Evolutionary conservation across 768 basidiomycete genomes (phyloP).

Genomic region (Tricholoma bakamatsutake): DNA sequence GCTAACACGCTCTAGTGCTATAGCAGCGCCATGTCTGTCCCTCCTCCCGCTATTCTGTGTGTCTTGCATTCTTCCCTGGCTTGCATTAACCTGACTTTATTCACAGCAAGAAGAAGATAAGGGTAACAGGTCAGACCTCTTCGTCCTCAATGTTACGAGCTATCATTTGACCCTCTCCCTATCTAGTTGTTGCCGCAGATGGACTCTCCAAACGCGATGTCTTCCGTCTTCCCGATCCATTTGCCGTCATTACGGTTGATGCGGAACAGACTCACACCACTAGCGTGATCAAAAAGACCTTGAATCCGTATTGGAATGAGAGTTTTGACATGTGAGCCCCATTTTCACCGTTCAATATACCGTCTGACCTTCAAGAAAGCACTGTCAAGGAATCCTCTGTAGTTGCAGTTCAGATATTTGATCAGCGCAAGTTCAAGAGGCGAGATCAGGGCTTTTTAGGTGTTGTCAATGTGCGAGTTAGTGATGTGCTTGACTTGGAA

Average conservation of each 20-base stretch:
- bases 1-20: too few relatives aligned
- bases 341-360: neutral
- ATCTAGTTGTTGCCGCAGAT: constrained; percentile 89
- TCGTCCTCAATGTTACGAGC: neutral
- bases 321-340: constrained; percentile 88
- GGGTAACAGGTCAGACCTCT: constrained; percentile 57
- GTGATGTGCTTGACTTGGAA: constrained; percentile 87
- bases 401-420: constrained; percentile 96
- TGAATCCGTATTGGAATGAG: constrained; percentile 97
- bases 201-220: constrained; percentile 92
- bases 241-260: constrained; percentile 97
- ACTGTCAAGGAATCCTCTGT: constrained; percentile 98
- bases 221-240: constrained; percentile 94
- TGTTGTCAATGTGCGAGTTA: constrained; percentile 91
- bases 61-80: constrained; percentile 15
- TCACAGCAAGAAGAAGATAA: constrained; percentile 63
- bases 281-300: constrained; percentile 92
- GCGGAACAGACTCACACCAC: constrained; percentile 97
- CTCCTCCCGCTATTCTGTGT: constrained; percentile 39
- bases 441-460: constrained; percentile 98
- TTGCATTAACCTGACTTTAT: neutral
- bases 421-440: constrained; percentile 98
- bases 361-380: constrained; percentile 22
- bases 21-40: constrained; percentile 36
- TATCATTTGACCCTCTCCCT: constrained; percentile 5